Evolutionary conservation across 805 yeast species (phyloP).

Genomic region (Hanseniaspora vineae): DNA sequence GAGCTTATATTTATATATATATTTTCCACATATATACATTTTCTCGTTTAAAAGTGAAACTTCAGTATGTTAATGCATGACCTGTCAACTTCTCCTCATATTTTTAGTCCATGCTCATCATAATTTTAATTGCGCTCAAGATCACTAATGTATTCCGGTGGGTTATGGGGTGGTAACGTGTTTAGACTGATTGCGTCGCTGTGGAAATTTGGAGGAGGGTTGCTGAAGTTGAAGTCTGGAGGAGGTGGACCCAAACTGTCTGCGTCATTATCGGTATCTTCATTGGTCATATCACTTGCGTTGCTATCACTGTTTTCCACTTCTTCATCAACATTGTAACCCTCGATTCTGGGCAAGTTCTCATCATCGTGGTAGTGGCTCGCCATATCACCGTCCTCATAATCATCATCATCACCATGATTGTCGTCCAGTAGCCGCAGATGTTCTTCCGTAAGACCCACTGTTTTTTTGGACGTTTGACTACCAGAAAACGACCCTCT

Average conservation of each 20-base stretch:
- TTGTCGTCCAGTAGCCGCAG: slow-evolving; percentile 21
- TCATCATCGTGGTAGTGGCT: too few species aligned
- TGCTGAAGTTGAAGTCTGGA: slow-evolving; percentile 25
- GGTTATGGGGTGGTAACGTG: slow-evolving; percentile 24
- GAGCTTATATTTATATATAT: too few species aligned
- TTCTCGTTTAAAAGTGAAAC: too few species aligned
- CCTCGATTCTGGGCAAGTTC: too few species aligned
- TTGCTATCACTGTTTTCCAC: slow-evolving; percentile 9
- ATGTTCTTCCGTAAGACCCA: too few species aligned
- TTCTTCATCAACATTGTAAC: slow-evolving; percentile 14
- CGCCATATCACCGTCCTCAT: slow-evolving; percentile 8
- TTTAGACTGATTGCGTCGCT: slow-evolving; percentile 23
- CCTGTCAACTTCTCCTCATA: too few species aligned
- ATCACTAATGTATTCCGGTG: slow-evolving; percentile 25
- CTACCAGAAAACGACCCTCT: too few species aligned
- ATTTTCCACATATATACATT: too few species aligned
- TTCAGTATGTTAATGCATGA: too few species aligned
- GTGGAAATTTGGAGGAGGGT: slow-evolving; percentile 6
- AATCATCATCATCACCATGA: slow-evolving; percentile 36
- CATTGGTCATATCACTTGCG: not conserved
- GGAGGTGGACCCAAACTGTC: slow-evolving; percentile 16
- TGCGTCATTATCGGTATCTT: slow-evolving; percentile 1
- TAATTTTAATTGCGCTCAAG: not conserved
- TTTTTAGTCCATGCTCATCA: too few species aligned
- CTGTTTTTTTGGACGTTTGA: too few species aligned